Evolutionary conservation across 2,329 filamentous ascomycete genomes (phyloP).

Genomic region (Cryphonectria parasitica): DNA sequence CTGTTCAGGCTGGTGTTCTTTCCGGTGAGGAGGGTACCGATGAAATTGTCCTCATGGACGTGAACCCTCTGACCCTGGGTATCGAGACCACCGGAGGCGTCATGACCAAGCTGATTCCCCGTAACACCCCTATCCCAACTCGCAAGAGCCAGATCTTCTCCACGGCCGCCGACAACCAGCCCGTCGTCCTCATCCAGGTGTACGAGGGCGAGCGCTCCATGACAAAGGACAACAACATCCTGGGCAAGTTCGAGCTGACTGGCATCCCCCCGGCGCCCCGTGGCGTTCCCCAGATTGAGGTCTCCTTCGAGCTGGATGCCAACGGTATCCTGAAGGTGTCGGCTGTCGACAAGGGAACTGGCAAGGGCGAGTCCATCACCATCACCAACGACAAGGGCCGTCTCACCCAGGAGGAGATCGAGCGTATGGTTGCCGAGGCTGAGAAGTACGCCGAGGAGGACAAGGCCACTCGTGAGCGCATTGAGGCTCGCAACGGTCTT

Average conservation of each 20-base stretch:
- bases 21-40: conserved; percentile 82
- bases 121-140: conserved; percentile 92
- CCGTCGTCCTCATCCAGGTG: conserved; percentile 92
- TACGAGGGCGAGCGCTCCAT: conserved; percentile 91
- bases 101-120: conserved; percentile 95
- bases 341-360: conserved; percentile 96
- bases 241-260: conserved; percentile 98
- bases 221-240: conserved; percentile 96
- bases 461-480: conserved; percentile 96
- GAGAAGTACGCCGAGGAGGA: conserved; percentile 99
- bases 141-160: conserved; percentile 99
- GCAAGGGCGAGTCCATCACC: conserved; percentile 95
- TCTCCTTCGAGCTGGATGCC: conserved; percentile 95
- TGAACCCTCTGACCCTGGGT: conserved; percentile 94
- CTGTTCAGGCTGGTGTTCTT: conserved; percentile 94
- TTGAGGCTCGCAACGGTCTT: conserved; percentile 92
- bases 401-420: conserved; percentile 94
- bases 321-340: conserved; percentile 98
- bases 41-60: conserved; percentile 92
- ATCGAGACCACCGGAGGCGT: conserved; percentile 97
- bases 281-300: conserved; percentile 97
- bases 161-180: conserved; percentile 95
- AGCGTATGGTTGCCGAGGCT: conserved; percentile 98
- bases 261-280: conserved; percentile 93
- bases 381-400: conserved; percentile 99